phyloP scores from a whole-genome alignment of 2,329 filamentous ascomycete genomes.

The Alternaria angustiovoidea region DNA sequence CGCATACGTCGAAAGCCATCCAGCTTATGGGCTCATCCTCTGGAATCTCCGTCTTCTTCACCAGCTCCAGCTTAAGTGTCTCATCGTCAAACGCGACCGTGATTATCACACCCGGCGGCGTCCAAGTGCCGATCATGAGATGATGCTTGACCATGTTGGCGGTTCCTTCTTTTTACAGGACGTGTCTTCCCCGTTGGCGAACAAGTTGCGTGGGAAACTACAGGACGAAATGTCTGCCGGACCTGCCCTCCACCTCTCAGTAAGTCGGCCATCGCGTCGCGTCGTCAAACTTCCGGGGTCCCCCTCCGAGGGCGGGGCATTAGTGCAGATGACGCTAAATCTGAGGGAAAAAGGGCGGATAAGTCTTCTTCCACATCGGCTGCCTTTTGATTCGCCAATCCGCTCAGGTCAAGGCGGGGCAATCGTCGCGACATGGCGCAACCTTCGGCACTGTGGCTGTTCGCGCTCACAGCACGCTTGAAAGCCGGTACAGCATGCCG shows the following conservation, averaged over 20 bases:
- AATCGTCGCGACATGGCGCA: slow-evolving; percentile 15
- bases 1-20: slow-evolving; percentile 85
- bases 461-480: slow-evolving; percentile 6
- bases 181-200: neutral
- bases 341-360: slow-evolving; percentile 31
- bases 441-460: slow-evolving; percentile 32
- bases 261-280: slow-evolving; percentile 18
- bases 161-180: slow-evolving; percentile 1
- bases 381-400: slow-evolving; percentile 65
- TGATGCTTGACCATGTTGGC: slow-evolving; percentile 76
- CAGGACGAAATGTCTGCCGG: neutral
- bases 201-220: neutral
- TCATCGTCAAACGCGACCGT: slow-evolving; percentile 89
- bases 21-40: slow-evolving; percentile 88
- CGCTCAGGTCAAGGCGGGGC: slow-evolving; percentile 29
- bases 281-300: slow-evolving; percentile 19
- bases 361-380: slow-evolving; percentile 35
- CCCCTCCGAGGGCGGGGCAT: slow-evolving; percentile 37
- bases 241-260: neutral
- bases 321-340: slow-evolving; percentile 4
- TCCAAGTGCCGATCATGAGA: slow-evolving; percentile 93
- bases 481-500: slow-evolving; percentile 33
- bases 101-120: slow-evolving; percentile 87
- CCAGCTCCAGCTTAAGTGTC: slow-evolving; percentile 73
- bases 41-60: slow-evolving; percentile 83